These are phyloP conservation scores for Diophrys appendiculata DNA, from an alignment of 73 alveolate species.

Conservation along the genomic window DNA sequence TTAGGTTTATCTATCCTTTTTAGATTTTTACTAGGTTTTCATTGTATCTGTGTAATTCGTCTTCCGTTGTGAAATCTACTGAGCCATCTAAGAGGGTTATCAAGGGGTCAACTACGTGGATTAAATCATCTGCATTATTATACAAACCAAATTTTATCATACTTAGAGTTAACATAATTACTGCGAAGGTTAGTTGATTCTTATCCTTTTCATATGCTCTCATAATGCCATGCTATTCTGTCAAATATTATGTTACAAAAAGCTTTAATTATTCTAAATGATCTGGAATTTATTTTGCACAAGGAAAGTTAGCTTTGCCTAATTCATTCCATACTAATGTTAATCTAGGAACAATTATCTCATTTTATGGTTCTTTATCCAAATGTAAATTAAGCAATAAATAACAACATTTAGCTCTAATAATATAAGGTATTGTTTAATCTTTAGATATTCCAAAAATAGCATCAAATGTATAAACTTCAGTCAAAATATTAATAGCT, in stretches of 20 bases:
- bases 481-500: slow-evolving; percentile 10
- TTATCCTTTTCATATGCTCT: slow-evolving; percentile 24
- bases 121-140: slow-evolving; percentile 20
- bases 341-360: slow-evolving; percentile 13
- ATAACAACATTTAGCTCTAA: slow-evolving; percentile 21
- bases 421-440: background rate
- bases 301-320: slow-evolving; percentile 3
- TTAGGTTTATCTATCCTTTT: background rate
- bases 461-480: slow-evolving; percentile 10
- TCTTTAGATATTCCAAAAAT: slow-evolving; percentile 8
- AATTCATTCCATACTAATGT: slow-evolving; percentile 10
- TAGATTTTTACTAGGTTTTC: background rate
- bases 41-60: background rate
- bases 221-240: slow-evolving; percentile 15
- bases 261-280: slow-evolving; percentile 3
- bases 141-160: slow-evolving; percentile 31
- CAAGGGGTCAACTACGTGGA: slow-evolving; percentile 35
- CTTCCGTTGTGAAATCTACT: slow-evolving; percentile 20
- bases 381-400: slow-evolving; percentile 20
- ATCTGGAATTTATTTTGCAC: slow-evolving; percentile 18
- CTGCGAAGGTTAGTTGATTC: slow-evolving; percentile 23
- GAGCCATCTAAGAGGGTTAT: slow-evolving; percentile 45
- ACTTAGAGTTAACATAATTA: slow-evolving; percentile 4
- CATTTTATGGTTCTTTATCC: slow-evolving; percentile 22
- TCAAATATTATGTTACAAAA: slow-evolving; percentile 15